Evolutionary conservation across 352 stramenopile genomes (phyloP), one percentile per base, ranked within the genome.

Genomic region (Pythium folliculosum): DNA sequence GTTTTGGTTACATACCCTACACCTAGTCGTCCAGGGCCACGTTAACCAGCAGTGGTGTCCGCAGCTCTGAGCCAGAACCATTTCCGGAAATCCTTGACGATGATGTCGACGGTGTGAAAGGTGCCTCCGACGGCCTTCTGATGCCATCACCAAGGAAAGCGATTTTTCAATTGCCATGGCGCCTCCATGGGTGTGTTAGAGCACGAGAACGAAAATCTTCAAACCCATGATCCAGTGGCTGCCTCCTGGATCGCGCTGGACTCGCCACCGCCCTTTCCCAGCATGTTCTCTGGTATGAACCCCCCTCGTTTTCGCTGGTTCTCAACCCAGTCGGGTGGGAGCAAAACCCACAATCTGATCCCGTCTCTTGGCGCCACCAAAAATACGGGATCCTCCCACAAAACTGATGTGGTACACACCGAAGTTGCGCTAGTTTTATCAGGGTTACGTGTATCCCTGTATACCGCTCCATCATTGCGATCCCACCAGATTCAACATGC

Each of bases 381-480:
- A 32, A 32, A 32, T 32, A 5, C 12, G 35, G 12, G 35, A 40
- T 40, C 12, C 6, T 17, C 9, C 10, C 10, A 43, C 4, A 5
- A 2, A 43, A 40, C 21, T 55, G 22, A 19, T 58, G 51, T 58
- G 51, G 51, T 17, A 13, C 51, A 58, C 51, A 27, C 51, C 13
- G 25, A 2, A n/a, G n/a, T 52, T 52, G 30, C 45, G 2, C 14
- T 21, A 4, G 40, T 47, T n/a, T 21, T 21, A 47, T 13, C 19
- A 47, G 17, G 10, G 35, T 40, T 47, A 47, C 40, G 40, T 47
- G 14, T 12, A 40, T n/a, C n/a, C n/a, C 35, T 40, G 35, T 40
- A 13, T 1, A 47, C 13, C 14, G 17, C 17, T 19, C 35, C 8
- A 37, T 37, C 32, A 1, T 16, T 59, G 30, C 30, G 52, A 47